Conservation (phyloP, 2,329 filamentous ascomycete species). For the Coleophoma eucalyptorum region DNA sequence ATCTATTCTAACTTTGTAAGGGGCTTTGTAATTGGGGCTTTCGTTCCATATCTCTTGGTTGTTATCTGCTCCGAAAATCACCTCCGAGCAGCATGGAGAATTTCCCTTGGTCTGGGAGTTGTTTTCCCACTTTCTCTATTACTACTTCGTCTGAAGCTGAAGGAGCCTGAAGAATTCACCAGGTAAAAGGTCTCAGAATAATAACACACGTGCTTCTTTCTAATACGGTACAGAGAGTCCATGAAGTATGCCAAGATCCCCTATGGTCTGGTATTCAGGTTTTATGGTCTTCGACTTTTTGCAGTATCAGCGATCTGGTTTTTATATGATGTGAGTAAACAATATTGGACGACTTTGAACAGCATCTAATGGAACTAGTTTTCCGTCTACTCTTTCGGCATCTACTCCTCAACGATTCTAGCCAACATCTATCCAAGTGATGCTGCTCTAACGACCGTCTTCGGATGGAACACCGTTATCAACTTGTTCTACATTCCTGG, state of each 20-base stretch:
- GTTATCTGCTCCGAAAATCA: slow-evolving; percentile 51
- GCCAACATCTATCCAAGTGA: slow-evolving; percentile 54
- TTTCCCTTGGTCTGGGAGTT: slow-evolving; percentile 73
- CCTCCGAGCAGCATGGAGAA: slow-evolving; percentile 74
- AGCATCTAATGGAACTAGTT: slow-evolving; percentile 45
- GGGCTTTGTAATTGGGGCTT: slow-evolving; percentile 75
- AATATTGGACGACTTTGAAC: neutral
- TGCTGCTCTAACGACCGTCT: slow-evolving; percentile 68
- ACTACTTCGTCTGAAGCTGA: slow-evolving; percentile 65
- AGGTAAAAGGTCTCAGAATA: slow-evolving; percentile 11
- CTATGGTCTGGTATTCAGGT: slow-evolving; percentile 52
- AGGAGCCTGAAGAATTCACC: slow-evolving; percentile 76
- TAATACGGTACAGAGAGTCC: slow-evolving; percentile 22
- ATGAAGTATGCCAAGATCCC: slow-evolving; percentile 44
- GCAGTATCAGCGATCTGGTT: slow-evolving; percentile 79
- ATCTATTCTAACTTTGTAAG: slow-evolving; percentile 18
- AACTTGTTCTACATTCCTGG: slow-evolving; percentile 89
- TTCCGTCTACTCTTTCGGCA: slow-evolving; percentile 77
- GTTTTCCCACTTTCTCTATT: slow-evolving; percentile 74
- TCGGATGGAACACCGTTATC: slow-evolving; percentile 86
- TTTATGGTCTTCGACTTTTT: slow-evolving; percentile 70
- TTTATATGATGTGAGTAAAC: slow-evolving; percentile 61
- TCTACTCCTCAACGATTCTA: slow-evolving; percentile 78
- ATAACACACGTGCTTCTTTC: neutral
- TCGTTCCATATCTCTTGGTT: slow-evolving; percentile 68